Conservation (phyloP, 108 stramenopile genomes). For the Chaetoceros muelleri region DNA sequence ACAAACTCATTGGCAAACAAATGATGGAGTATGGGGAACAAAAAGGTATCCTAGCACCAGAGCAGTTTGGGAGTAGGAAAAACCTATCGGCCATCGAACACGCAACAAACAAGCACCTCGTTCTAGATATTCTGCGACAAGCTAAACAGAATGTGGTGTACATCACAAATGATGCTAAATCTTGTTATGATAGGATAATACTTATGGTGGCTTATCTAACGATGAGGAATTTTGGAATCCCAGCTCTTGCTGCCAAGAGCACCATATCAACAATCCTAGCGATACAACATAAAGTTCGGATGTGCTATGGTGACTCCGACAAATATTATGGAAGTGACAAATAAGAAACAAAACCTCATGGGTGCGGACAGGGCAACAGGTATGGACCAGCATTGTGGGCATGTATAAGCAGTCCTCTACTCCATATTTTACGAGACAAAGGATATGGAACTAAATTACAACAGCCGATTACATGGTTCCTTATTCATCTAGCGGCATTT, state of each 20-base stretch:
- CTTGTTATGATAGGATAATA: conserved; percentile 15
- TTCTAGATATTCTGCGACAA: background rate
- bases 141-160: background rate
- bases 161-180: conserved; percentile 5
- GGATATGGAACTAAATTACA: conserved; percentile 8
- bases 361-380: conserved; percentile 26
- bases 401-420: conserved; percentile 12
- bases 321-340: background rate
- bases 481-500: too few relatives aligned
- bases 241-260: background rate
- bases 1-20: conserved; percentile 5
- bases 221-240: conserved; percentile 8
- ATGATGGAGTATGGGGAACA: conserved; percentile 7
- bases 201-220: conserved; percentile 5
- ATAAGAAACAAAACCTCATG: conserved; percentile 2
- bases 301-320: conserved; percentile 2
- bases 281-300: conserved; percentile 6
- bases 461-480: background rate
- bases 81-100: background rate
- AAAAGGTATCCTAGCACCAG: conserved; percentile 1
- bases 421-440: conserved; percentile 3
- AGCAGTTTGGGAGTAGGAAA: conserved; percentile 2
- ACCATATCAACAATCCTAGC: conserved; percentile 5
- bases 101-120: background rate
- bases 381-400: conserved; percentile 25